Evolutionary conservation across 495 filamentous ascomycete genomes (phyloP), one percentile per base, ranked within the genome.

Genomic region (Aspergillus ellipticus): DNA sequence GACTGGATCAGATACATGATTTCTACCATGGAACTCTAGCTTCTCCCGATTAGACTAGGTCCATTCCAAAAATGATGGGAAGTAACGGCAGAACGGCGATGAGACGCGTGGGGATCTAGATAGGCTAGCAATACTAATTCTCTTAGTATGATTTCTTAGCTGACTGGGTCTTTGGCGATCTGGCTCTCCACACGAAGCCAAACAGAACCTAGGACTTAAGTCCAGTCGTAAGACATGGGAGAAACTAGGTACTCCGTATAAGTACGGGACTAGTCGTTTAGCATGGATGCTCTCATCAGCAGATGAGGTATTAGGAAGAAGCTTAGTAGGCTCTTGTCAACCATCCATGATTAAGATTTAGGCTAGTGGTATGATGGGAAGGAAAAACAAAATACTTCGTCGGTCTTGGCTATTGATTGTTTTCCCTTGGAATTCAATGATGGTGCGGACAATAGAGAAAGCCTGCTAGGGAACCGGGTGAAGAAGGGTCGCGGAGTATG

Each of bases 1-100:
- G 91, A 31, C 87, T 86, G 6, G 94, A 92, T 3, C 94, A 86
- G 33, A 97, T 81, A 56, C 86, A 97, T 6, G 94, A 93, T 65
- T 97, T 91, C 90, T 92, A 3, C 95, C 94, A 42, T 95, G 87
- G 62, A 85, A 93, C 1, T 92, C 91, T 84, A 11, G 79, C 68
- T 55, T 76, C 9, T 76, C 79, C 54, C 83, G 78, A 50, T 79
- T 71, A 19, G 69, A 66, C 43, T 73, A 80, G 29, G 83, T 76
- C 6, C 67, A 69, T 20, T 75, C 74, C 1, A 81, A 85, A 45
- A 84, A n/a, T 82, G 47, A 93, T 91, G 0, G 87, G 89, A 15
- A 85, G 82, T 13, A 82, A 85, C 6, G 83, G 82, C 11, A 97
- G 71, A 1, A 85, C 86, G 15, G n/a, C n/a, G n/a, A n/a, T n/a